Base-by-base conservation (phyloP, 2,329 filamentous ascomycete species). In the Alternaria solani region DNA sequence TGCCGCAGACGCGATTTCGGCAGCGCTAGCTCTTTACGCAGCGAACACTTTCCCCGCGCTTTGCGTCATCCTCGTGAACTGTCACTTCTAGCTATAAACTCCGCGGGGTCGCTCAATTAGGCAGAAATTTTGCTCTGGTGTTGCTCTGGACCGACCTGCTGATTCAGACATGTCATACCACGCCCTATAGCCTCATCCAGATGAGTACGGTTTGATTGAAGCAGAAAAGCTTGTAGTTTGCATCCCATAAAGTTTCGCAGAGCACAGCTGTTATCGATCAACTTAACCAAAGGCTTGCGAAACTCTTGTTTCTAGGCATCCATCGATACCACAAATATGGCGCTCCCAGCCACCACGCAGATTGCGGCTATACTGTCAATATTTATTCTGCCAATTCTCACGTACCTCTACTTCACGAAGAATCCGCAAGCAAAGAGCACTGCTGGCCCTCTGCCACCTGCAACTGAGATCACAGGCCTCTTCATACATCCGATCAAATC, bases 401-500 rank as follows among this genome's bases (percentile, higher is more conserved):
- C 69, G 5, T 78, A 76, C 32, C n/a, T 75, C 5, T 70, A 67
- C 53, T 69, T 71, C 18, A 71, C 55, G 2, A 66, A 55, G 12
- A 55, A 7, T 8, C 56, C 63, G 8, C 47, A 59, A 49, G 7
- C 30, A n/a, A 67, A 66, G 54, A 67, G 49, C 11, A 53, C 51
- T 25, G 64, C 67, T 30, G 70, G 68, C 12, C 71, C 76, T 18
- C 62, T 77, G 2, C 78, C 78, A n/a, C 66, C 71, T 25, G 65
- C 78, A 14, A 81, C 80, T 0, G 76, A 81, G 47, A 77, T 84
- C 38, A 78, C 79, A n/a, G 77, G 77, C 4, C 78, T 89, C 11
- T 83, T 83, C 57, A 81, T 89, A 67, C 89, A 89, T 71, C 88
- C 88, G 12, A 86, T 90, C 69, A 90, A 90, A 71, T 89, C 87